Evolutionary conservation across 2,329 filamentous ascomycete genomes (phyloP).

Genomic region (Pseudogymnoascus sp.): DNA sequence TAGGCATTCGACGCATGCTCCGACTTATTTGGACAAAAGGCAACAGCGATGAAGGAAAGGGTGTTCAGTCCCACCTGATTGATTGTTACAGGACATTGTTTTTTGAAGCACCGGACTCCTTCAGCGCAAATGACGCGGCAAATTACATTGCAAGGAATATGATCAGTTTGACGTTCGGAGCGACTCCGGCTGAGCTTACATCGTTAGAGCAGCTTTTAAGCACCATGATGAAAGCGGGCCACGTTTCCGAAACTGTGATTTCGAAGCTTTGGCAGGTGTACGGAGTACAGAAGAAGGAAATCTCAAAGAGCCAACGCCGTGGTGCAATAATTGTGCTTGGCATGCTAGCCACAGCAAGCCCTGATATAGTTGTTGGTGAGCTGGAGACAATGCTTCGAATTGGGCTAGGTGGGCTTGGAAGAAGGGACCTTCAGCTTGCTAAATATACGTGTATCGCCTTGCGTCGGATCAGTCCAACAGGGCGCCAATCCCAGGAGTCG

Average conservation of each 20-base stretch:
- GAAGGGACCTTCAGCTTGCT: slow-evolving; percentile 75
- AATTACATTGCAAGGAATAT: slow-evolving; percentile 97
- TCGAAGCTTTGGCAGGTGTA: slow-evolving; percentile 97
- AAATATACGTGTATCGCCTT: slow-evolving; percentile 94
- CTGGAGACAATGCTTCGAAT: slow-evolving; percentile 92
- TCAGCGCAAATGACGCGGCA: slow-evolving; percentile 79
- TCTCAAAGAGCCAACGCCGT: slow-evolving; percentile 80
- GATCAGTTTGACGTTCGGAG: slow-evolving; percentile 96
- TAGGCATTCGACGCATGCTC: slow-evolving; percentile 90
- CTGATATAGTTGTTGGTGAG: slow-evolving; percentile 86
- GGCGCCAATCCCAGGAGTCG: slow-evolving; percentile 69
- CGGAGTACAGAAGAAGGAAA: slow-evolving; percentile 84
- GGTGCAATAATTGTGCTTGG: slow-evolving; percentile 94
- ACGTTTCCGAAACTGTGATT: slow-evolving; percentile 77
- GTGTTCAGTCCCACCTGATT: slow-evolving; percentile 91
- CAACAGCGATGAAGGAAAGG: slow-evolving; percentile 97
- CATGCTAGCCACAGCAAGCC: slow-evolving; percentile 89
- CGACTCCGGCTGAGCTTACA: slow-evolving; percentile 87
- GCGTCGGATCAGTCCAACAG: slow-evolving; percentile 77
- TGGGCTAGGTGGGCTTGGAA: slow-evolving; percentile 72
- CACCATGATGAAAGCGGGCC: slow-evolving; percentile 93
- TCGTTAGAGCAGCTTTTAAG: slow-evolving; percentile 89
- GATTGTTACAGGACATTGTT: slow-evolving; percentile 95
- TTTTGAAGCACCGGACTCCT: slow-evolving; percentile 86
- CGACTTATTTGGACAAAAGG: slow-evolving; percentile 98